Conservation (phyloP, 2,329 filamentous ascomycete genomes). For the Scytalidium lignicola region DNA sequence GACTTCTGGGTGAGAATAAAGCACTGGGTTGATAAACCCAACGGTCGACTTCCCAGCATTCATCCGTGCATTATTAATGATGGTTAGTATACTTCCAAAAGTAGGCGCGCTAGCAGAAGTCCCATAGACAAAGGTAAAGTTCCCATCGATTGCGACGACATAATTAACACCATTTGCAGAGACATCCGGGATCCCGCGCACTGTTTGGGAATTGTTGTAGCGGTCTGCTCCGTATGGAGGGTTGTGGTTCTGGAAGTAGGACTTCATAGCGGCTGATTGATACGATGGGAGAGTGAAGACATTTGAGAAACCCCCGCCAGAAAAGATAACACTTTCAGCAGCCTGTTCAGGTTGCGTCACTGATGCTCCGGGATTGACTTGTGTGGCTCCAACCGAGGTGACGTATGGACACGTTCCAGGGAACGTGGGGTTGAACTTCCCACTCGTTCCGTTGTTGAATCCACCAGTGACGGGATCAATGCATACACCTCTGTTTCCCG, state of each 20-base stretch:
- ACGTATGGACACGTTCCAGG: slow-evolving; percentile 42
- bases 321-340: slow-evolving; percentile 61
- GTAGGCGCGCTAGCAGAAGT: slow-evolving; percentile 41
- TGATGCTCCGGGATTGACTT: slow-evolving; percentile 32
- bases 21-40: slow-evolving; percentile 47
- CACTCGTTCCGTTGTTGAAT: slow-evolving; percentile 6
- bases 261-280: slow-evolving; percentile 30
- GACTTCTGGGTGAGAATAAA: slow-evolving; percentile 17
- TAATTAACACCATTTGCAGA: slow-evolving; percentile 39
- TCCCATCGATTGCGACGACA: slow-evolving; percentile 37
- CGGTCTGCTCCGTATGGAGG: slow-evolving; percentile 30
- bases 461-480: slow-evolving; percentile 13
- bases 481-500: slow-evolving; percentile 32
- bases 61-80: slow-evolving; percentile 55
- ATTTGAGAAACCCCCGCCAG: slow-evolving; percentile 66
- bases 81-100: slow-evolving; percentile 34
- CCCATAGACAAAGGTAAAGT: slow-evolving; percentile 39
- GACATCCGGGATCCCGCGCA: slow-evolving; percentile 43
- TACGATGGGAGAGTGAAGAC: slow-evolving; percentile 42
- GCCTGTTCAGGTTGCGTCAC: slow-evolving; percentile 35
- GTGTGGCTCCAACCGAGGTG: slow-evolving; percentile 48
- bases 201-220: slow-evolving; percentile 40
- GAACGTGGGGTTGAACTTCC: slow-evolving; percentile 41
- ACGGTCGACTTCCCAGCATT: slow-evolving; percentile 38
- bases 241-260: slow-evolving; percentile 18